Base-by-base conservation (phyloP, 345 rosid species). In the Adansonia digitata region DNA sequence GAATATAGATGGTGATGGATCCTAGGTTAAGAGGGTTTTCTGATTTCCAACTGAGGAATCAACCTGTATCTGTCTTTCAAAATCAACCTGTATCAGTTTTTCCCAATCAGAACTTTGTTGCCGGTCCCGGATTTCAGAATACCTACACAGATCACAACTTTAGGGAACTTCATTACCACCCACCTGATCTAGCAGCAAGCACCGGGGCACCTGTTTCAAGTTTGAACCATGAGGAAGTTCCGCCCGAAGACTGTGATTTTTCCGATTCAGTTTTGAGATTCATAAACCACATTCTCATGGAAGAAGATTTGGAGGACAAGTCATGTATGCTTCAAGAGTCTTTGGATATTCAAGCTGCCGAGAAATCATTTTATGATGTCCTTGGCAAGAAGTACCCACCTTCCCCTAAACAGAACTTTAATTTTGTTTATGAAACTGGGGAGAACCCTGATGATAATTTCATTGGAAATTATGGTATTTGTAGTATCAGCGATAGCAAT, bases 261-360 rank as follows among this genome's bases (percentile, higher is more conserved):
- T 94, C 97, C 8, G 97, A 92, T 79, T 84, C 84, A 14, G 83
- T 91, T 61, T 86, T 94, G 84, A 83, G 86, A 24, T 94, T 91
- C 84, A 92, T 90, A 63, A 85, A 81, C 70, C 92, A 90, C 67
- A 90, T 92, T 75, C 89, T 92, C 45, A 88, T 92, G 97, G 97
- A 91, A 71, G 98, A 93, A 81, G 93, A 88, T 52, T 65, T 91
- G 75, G 92, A 84, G 75, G 90, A 81, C 6, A 87, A 86, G 79
- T 75, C 86, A 66, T 88, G 88, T 76, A 90, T 94, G 97, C 78
- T 90, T 66, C 91, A 86, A 83, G 91, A 89, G 27, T 84, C 87
- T 76, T 85, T 91, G 53, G 92, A 97, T 27, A 86, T 94, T 72
- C 98, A 94, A 82, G 94, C 92, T 4, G 92, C 91, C 18, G 97